These are phyloP conservation scores for Exophiala phaeomuriformis DNA, from an alignment of 2,329 filamentous ascomycete genomes.

Conservation along the genomic window DNA sequence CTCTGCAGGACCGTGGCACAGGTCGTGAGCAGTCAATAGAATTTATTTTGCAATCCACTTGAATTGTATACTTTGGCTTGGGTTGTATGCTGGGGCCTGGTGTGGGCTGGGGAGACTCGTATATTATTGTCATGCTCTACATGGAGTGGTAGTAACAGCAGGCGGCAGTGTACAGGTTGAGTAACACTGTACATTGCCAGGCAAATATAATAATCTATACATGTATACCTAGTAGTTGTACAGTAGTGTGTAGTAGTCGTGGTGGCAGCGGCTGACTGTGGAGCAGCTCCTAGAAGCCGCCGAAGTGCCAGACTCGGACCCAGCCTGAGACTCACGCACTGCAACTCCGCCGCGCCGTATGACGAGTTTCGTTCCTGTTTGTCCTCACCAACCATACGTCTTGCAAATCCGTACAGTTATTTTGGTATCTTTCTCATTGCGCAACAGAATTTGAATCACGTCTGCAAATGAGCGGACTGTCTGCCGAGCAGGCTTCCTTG, in stretches of 20 bases:
- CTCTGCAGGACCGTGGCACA: constrained; percentile 19
- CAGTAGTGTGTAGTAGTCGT: too few relatives aligned
- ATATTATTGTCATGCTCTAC: neutral
- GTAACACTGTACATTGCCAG: too few relatives aligned
- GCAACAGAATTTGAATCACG: neutral
- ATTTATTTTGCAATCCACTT: constrained; percentile 6
- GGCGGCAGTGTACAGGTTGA: too few relatives aligned
- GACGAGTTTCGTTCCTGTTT: constrained; percentile 12
- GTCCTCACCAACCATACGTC: constrained; percentile 13
- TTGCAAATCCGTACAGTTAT: neutral
- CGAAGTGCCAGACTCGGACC: neutral
- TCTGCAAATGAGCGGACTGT: constrained; percentile 4
- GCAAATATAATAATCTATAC: neutral
- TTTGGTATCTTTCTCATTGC: neutral
- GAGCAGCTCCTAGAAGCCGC: neutral
- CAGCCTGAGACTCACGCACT: neutral
- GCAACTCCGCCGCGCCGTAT: constrained; percentile 17
- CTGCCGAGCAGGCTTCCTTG: neutral
- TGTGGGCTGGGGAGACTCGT: neutral
- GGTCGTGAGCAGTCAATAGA: constrained; percentile 25
- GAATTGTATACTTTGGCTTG: neutral
- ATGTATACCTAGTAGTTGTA: neutral
- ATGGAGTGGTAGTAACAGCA: too few relatives aligned
- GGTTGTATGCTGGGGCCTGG: neutral
- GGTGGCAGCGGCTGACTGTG: neutral